A percentile compares a stretch with the other conserved stretches of the same genome.
Evolutionary conservation across 441 rosid species (phyloP).

Genomic region (Sinapis alba): DNA sequence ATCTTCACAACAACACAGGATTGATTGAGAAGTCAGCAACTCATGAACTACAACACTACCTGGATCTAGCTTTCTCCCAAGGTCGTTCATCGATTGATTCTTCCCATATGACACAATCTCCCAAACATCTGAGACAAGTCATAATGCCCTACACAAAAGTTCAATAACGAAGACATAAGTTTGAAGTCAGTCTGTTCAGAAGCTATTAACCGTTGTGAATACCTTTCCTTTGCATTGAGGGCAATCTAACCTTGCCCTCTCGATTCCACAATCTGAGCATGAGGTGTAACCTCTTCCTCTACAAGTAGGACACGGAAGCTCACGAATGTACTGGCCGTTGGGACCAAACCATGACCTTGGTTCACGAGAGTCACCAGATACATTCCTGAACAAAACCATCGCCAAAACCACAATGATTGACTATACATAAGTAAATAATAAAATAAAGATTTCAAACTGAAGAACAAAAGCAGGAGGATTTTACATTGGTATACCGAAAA

Average conservation of each 20-base stretch:
- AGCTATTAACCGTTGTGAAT: not conserved
- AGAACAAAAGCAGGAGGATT: not conserved
- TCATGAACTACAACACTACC: constrained; percentile 46
- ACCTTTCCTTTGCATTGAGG: constrained; percentile 85
- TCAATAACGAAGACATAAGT: not conserved
- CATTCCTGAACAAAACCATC: constrained; percentile 51
- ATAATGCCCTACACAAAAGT: constrained; percentile 66
- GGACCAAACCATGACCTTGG: constrained; percentile 97
- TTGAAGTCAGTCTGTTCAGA: not conserved
- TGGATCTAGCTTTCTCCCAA: constrained; percentile 93
- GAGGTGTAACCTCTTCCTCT: constrained; percentile 94
- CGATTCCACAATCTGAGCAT: constrained; percentile 82
- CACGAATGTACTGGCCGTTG: constrained; percentile 84
- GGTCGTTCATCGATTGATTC: constrained; percentile 94
- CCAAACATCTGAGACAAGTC: constrained; percentile 80
- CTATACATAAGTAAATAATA: not conserved
- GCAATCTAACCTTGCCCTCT: constrained; percentile 72
- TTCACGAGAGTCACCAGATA: constrained; percentile 45
- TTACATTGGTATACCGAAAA: not conserved
- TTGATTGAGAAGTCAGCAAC: constrained; percentile 17
- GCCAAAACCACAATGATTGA: constrained; percentile 1
- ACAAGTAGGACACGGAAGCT: constrained; percentile 93
- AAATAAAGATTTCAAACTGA: not conserved
- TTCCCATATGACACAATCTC: constrained; percentile 96
- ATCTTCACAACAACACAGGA: constrained; percentile 4